These are phyloP conservation scores for Eimeria sp. DNA, from an alignment of 169 alveolate species.

Conservation along the genomic window DNA sequence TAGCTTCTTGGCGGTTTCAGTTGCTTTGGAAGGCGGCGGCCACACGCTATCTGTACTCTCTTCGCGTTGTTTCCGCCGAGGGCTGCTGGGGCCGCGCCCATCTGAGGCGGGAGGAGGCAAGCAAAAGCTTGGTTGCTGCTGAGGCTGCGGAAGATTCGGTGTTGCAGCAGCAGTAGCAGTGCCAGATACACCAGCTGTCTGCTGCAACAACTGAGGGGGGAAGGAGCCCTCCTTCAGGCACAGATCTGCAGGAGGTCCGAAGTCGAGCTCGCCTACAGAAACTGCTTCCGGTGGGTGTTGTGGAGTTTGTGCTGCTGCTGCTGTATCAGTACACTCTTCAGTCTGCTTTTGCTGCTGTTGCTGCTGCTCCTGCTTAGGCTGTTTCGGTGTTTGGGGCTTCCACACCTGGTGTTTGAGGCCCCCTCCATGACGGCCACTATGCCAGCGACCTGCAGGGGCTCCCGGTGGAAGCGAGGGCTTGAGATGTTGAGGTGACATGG, in stretches of 20 bases:
- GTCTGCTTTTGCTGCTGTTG: conserved; percentile 50
- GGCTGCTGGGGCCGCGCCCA: neutral
- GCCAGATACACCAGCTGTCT: neutral
- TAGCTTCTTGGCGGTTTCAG: neutral
- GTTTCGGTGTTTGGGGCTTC: conserved; percentile 17
- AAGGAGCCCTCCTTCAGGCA: conserved; percentile 43
- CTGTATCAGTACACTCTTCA: neutral
- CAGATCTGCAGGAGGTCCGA: conserved; percentile 22
- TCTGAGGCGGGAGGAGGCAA: neutral
- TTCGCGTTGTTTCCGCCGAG: neutral
- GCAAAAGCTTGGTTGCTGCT: conserved; percentile 15
- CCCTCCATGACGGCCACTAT: conserved; percentile 2
- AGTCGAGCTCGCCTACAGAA: conserved; percentile 9
- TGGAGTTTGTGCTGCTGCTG: neutral
- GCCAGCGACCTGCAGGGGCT: neutral
- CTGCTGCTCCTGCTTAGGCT: conserved; percentile 12
- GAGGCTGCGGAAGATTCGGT: neutral
- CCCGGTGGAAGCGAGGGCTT: conserved; percentile 43
- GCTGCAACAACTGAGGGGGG: conserved; percentile 65
- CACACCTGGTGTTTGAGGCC: conserved; percentile 24
- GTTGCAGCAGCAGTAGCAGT: neutral
- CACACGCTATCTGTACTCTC: conserved; percentile 8
- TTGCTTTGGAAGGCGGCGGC: conserved; percentile 3
- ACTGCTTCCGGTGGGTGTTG: conserved; percentile 1
- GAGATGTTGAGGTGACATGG: conserved; percentile 65